A percentile compares a stretch with the other conserved stretches of the same genome.
Evolutionary conservation across 768 basidiomycete species (phyloP).

Genomic region (Termitomyces sp.): DNA sequence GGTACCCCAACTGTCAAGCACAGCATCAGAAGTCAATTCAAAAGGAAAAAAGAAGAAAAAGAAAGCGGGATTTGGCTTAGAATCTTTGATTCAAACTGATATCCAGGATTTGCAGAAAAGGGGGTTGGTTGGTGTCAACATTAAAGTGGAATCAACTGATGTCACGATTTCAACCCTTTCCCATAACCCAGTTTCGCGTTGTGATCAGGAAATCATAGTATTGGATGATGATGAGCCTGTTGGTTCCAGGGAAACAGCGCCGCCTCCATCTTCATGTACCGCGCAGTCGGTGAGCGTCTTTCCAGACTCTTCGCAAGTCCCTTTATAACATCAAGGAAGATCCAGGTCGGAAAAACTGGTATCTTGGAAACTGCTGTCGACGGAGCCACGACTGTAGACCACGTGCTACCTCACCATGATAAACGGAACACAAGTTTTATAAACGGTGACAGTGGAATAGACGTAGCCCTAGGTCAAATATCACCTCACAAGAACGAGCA

Average conservation of each 20-base stretch:
- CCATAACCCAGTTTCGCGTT: not conserved
- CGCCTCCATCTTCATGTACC: not conserved
- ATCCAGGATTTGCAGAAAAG: constrained; percentile 13
- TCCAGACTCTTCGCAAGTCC: not conserved
- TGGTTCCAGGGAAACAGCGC: not conserved
- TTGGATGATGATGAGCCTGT: not conserved
- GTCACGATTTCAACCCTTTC: not conserved
- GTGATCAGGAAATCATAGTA: not conserved
- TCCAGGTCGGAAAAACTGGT: not conserved
- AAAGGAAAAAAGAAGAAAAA: constrained; percentile 11
- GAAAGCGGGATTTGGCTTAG: constrained; percentile 4
- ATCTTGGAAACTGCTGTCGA: not conserved
- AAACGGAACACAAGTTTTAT: not conserved
- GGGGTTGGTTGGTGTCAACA: not conserved
- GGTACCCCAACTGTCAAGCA: not conserved
- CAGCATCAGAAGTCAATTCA: not conserved
- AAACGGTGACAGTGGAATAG: not conserved
- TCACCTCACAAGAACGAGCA: not conserved
- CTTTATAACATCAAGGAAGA: not conserved
- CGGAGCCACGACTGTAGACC: not conserved
- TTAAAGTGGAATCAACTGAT: constrained; percentile 8
- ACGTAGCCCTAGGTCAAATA: not conserved
- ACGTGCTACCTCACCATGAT: not conserved
- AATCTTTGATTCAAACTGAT: constrained; percentile 12
- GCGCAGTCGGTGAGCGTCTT: not conserved